These are phyloP conservation scores for Neocatenulostroma microsporum DNA, from an alignment of 2,329 filamentous ascomycete genomes.

Conservation along the genomic window DNA sequence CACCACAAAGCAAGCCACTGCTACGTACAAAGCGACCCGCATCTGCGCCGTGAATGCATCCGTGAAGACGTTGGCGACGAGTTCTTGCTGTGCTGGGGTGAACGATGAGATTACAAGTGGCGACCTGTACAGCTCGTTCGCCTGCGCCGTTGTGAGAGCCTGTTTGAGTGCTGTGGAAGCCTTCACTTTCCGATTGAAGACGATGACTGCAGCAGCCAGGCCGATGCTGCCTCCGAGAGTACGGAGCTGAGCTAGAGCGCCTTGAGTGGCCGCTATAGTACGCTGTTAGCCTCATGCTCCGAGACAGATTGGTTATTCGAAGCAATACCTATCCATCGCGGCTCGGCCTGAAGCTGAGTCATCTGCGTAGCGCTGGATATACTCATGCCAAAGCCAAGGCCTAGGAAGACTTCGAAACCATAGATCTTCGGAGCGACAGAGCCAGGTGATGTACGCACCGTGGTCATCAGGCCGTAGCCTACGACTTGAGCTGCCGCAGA, in stretches of 20 bases:
- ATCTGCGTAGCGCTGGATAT: constrained; percentile 11
- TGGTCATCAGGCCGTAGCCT: constrained; percentile 14
- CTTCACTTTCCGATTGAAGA: constrained; percentile 11
- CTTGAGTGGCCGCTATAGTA: constrained; percentile 14
- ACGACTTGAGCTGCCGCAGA: constrained; percentile 11
- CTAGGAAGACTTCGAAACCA: constrained; percentile 16
- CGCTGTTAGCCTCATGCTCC: neutral
- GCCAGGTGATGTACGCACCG: constrained; percentile 4
- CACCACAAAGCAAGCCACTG: constrained; percentile 12
- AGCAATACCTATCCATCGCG: constrained; percentile 6
- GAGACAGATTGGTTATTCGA: too few species aligned
- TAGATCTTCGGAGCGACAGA: constrained; percentile 7
- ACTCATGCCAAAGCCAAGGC: constrained; percentile 15
- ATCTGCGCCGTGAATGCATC: constrained; percentile 18
- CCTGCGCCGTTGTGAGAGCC: constrained; percentile 7
- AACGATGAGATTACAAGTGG: constrained; percentile 10
- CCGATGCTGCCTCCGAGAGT: constrained; percentile 15
- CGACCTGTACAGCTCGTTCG: constrained; percentile 7
- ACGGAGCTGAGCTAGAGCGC: constrained; percentile 12
- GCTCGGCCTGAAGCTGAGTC: constrained; percentile 5
- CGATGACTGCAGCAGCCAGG: constrained; percentile 11
- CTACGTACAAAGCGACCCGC: constrained; percentile 15
- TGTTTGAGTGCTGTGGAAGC: constrained; percentile 6
- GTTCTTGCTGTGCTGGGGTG: constrained; percentile 6
- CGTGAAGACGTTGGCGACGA: too few species aligned